Evolutionary conservation across 23 red algal genomes (phyloP), one percentile per base, ranked within the genome.

Genomic region (Gracilariopsis chorda): DNA sequence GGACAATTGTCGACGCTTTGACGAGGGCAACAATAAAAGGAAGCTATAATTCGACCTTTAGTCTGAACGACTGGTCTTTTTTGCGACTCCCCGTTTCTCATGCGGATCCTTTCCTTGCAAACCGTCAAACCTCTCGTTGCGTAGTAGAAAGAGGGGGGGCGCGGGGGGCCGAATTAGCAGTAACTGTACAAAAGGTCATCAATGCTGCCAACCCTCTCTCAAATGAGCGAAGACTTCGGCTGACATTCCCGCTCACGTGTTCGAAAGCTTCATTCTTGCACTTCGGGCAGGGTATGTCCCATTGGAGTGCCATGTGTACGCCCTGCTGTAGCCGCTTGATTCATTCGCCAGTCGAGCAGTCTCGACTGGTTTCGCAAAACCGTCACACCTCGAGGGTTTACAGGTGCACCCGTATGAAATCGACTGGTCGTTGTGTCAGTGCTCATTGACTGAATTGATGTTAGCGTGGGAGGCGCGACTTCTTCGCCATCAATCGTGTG

Each of bases 321-420:
- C 4, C 40, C 42, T 14, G 78, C 53, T 55, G 28, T 55, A 43
- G 36, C 78, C 36, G 51, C 49, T 51, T 51, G 46, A 0, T 83
- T 55, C 36, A 33, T 19, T 41, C 51, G 78, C 78, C 78, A 83
- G 36, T 83, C 78, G 0, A 83, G 36, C 17, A 83, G 51, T 63
- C 78, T 83, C 12, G 78, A 60, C 37, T 83, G 78, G n/a, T 83
- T 61, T 23, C 78, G 78, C 28, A 83, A 55, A 29, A 63, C 49
- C n/a, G 51, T 57, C 25, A 55, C 52, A 14, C 78, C 78, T 11
- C 78, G 78, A 24, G 78, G 78, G n/a, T 83, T 52, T 4, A 63
- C 24, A 12, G 56, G 78, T 7, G 78, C 78, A 39, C 78, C 78
- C 4, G 78, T 83, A 14, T 83, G 37, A 39, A 61, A 83, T 4